phyloP scores from a whole-genome alignment of 345 rosid species.

The Pelargonium nanum region DNA sequence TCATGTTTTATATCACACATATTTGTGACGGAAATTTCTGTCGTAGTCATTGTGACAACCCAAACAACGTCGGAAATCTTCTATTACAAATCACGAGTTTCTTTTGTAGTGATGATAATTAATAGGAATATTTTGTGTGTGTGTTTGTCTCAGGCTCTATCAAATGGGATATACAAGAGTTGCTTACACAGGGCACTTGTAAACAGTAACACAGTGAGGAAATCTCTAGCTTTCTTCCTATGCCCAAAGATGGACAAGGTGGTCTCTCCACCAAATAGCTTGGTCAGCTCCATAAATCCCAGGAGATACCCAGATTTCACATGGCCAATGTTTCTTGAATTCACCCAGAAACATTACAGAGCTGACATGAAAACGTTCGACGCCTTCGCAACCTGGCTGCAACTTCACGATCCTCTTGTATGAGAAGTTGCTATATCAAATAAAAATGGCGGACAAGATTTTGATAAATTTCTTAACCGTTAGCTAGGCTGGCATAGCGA shows the following conservation, averaged over 20 bases:
- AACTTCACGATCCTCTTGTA: no score
- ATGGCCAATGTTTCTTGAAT: slow-evolving; percentile 40
- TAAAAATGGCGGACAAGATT: no score
- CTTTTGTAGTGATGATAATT: no score
- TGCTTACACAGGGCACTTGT: slow-evolving; percentile 93
- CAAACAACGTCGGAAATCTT: no score
- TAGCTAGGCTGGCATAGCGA: no score
- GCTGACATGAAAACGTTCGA: slow-evolving; percentile 46
- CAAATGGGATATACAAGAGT: slow-evolving; percentile 78
- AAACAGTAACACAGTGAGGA: slow-evolving; percentile 62
- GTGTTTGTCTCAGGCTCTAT: slow-evolving; percentile 58
- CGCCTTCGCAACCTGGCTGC: slow-evolving; percentile 31
- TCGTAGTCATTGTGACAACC: no score
- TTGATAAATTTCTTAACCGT: no score
- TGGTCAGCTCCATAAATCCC: slow-evolving; percentile 41
- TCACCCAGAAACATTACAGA: slow-evolving; percentile 45
- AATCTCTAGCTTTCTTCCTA: slow-evolving; percentile 88
- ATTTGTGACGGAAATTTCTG: no score
- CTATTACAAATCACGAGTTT: no score
- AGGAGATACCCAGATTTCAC: slow-evolving; percentile 65
- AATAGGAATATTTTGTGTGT: no score
- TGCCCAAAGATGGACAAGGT: slow-evolving; percentile 73
- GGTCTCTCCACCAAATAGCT: slow-evolving; percentile 61
- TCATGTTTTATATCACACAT: no score
- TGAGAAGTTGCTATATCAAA: no score